Base-by-base conservation (phyloP, 176 grass and related monocot species). In the Avena eriantha region DNA sequence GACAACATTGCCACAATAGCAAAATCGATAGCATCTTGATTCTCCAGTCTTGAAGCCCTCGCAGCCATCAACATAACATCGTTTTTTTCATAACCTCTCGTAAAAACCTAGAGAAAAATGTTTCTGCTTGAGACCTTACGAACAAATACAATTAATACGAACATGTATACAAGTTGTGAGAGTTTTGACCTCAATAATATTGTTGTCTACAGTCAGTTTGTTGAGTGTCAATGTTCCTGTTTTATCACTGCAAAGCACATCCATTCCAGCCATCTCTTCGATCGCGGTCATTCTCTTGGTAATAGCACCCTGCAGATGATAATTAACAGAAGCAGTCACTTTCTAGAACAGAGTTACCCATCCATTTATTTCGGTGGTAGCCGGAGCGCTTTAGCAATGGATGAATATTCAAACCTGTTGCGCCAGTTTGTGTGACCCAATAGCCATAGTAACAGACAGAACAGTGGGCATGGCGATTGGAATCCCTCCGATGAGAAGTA, bases 281-380 rank as follows among this genome's bases (percentile, higher is more conserved):
- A 94, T 94, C 29, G 92, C 92, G 60, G 92, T 94, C 92, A 94
- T 94, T 86, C 92, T 92, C 78, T 94, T 94, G 50, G 92, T 94
- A 69, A 94, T 94, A 80, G 92, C 92, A 72, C 92, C 92, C 90
- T 94, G 84, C 39, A 82, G 24, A 51, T 12, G 61, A 86, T 8
- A 55, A 23, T 45, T 6, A 22, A 10, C 8, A 47, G 24, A 29
- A 35, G 9, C 23, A 11, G 72, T 78, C 84, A 90, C 47, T 78
- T 73, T 49, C 35, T 43, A 86, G n/a, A 78, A 82, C 56, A 72
- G 1, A 64, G 33, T 53, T 73, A 17, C 64, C 2, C 23, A 10
- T 7, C 31, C n/a, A 68, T 69, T 58, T 75, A 22, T 70, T 86
- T 36, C n/a, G 50, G 24, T 23, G 50, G 82, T 84, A 76, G 19